Evolutionary conservation across 192 early-diverging fungal species (phyloP), one percentile per base, ranked within the genome.

Genomic region (Coemansia umbellata): DNA sequence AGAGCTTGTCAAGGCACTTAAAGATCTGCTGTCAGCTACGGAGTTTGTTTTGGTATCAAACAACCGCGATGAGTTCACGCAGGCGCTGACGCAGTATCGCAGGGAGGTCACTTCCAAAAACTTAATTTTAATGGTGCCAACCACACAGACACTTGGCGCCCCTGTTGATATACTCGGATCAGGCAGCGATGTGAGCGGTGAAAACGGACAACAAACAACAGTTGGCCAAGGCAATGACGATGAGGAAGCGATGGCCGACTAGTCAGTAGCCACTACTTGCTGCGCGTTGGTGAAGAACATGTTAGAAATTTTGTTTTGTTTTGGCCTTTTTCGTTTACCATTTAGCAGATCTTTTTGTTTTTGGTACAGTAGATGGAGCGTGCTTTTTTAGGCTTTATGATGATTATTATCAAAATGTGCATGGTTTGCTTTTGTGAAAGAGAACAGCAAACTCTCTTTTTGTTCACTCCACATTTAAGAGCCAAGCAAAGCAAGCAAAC

Each of bases 81-180:
- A 66, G 59, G 68, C 68, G 7, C 35, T 71, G 49, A 54, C 66
- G 11, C 63, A 71, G 30, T 78, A 71, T 31, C 59, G 74, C 47
- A 28, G 68, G 13, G 63, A 67, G 45, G 66, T 63, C 4, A 58
- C 68, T 0, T 37, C 59, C 1, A 70, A 78, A 60, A 78, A 78
- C 39, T 52, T 78, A 21, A 60, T 71, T 10, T 42, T 78, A 48
- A 78, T 78, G 74, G 64, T 78, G 22, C 74, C 74, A 11, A 66
- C 74, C 7, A 55, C 60, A 31, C 74, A 77, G 63, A 77, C 74
- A 8, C 58, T 69, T 30, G 74, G 74, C 37, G 55, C 55, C 1
- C 49, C 74, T 5, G 66, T 77, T 7, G 58, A 74, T 31, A 62
- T 74, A 19, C 39, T 74, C 47, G 51, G 53, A 5, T 6, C 53